Percentiles rank a stretch among this genome's conserved stretches.
phyloP scores from a whole-genome alignment of 1,284 basidiomycete species.

The Melampsora abietis-canadensis region DNA sequence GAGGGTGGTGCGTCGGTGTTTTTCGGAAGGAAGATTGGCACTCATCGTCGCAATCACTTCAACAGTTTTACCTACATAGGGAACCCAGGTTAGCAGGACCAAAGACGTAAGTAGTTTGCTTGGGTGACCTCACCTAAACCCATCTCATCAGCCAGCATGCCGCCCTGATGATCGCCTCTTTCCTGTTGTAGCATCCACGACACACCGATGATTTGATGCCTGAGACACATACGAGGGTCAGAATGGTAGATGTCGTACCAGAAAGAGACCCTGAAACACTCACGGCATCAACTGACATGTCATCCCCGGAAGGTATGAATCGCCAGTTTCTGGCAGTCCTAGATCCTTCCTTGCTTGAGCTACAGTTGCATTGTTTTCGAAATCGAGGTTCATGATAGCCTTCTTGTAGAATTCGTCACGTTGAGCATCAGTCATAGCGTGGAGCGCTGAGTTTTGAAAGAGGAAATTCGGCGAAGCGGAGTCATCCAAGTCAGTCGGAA shows the following conservation, averaged over 20 bases:
- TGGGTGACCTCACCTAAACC: constrained; percentile 21
- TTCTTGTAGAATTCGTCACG: constrained; percentile 16
- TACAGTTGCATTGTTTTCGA: constrained; percentile 23
- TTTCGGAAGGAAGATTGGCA: constrained; percentile 60
- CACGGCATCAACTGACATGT: constrained; percentile 14
- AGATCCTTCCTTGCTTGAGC: not conserved
- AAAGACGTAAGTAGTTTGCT: not conserved
- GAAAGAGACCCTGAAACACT: not conserved
- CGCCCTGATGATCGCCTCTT: constrained; percentile 55
- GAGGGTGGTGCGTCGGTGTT: constrained; percentile 60
- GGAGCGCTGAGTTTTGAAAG: no score
- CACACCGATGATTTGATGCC: constrained; percentile 64
- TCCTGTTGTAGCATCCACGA: constrained; percentile 67
- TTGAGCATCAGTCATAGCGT: not conserved
- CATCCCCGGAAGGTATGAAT: not conserved
- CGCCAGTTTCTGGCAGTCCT: not conserved
- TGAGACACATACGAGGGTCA: not conserved
- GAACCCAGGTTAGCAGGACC: not conserved
- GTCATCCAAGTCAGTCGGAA: no score
- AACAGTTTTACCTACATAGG: not conserved
- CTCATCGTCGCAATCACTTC: constrained; percentile 64
- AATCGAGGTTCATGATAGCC: constrained; percentile 21
- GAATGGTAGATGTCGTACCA: not conserved
- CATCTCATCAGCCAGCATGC: constrained; percentile 33
- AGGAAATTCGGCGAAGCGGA: no score